Conservation (phyloP, 208 protist genomes). For the Wallacemonas collosoma region DNA sequence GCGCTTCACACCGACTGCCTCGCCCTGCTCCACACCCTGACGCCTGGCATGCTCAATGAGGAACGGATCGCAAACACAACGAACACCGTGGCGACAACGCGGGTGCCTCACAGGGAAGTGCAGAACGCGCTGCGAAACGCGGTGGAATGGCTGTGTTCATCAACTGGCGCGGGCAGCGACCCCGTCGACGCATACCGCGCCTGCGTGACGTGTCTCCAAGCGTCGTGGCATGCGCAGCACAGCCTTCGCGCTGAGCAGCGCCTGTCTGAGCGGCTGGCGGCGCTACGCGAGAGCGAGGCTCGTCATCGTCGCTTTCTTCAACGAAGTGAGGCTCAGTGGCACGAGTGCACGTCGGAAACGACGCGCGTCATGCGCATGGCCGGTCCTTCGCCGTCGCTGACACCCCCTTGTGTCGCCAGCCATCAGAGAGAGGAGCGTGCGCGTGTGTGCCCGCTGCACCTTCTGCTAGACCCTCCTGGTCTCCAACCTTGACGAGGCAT, state of each 20-base stretch:
- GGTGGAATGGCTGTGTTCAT: not conserved
- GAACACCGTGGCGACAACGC: no score
- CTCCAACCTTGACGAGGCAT: not conserved
- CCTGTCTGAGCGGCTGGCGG: not conserved
- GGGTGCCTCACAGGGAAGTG: not conserved
- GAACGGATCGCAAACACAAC: no score
- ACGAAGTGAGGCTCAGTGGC: conserved; percentile 9
- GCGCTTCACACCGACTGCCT: no score
- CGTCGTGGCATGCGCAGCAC: not conserved
- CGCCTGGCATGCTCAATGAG: no score
- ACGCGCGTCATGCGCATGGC: not conserved
- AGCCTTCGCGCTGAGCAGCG: not conserved
- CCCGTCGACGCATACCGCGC: not conserved
- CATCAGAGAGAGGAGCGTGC: not conserved
- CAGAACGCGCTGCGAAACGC: not conserved
- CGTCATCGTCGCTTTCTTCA: conserved; percentile 9
- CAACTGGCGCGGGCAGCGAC: not conserved
- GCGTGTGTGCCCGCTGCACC: conserved; percentile 1
- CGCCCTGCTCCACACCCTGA: no score
- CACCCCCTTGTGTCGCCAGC: not conserved
- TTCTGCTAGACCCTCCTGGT: not conserved
- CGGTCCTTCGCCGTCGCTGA: not conserved
- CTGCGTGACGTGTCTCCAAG: not conserved
- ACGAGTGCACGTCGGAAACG: not conserved
- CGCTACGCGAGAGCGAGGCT: not conserved